Base-by-base conservation (phyloP, 2,329 filamentous ascomycete species). In the Eutypa lata region DNA sequence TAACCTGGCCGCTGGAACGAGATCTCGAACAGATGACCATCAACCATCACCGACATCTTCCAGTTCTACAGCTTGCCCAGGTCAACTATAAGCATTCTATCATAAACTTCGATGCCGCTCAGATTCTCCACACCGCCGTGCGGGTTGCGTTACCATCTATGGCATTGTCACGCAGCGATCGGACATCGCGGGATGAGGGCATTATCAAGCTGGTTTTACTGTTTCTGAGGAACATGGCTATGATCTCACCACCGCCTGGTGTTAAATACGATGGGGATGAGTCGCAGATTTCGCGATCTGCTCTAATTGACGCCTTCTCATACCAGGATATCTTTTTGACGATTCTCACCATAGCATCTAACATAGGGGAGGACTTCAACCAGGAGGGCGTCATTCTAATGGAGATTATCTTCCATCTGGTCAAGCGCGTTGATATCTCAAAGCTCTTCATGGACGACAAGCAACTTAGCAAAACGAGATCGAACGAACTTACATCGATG, bases 1-100 rank as follows among this genome's bases (percentile, higher is more conserved):
- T 99, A 65, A 99, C 94, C 18, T 97, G 93, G 93, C 93, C 94
- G 0, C 80, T 96, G 65, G 90, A 96, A 56, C 83, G 85, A 61
- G 85, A 92, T 54, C 79, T 83, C 57, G 85, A 88, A 54, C 83
- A 88, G 65, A 93, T 94, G 82, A 97, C 91, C 3, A 77, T 91
- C 62, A 97, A 99, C 68, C 91, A 97, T 69, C 89, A 96, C 68
- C 84, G 91, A 53, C 94, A 99, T 72, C 83, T 92, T 40, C 91
- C 94, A 1, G 94, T 94, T 51, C 80, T 99, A 19, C 88, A 94
- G 69, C 82, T 96, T 52, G 88, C 90, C 0, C 94, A 97, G 68
- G 81, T 96, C 5, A 82, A 82, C 55, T 99, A 99, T 75, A 99
- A 99, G 74, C 83, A 90, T 51, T 86, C 87, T 5, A 86, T 97